Conservation (phyloP, 2,329 filamentous ascomycete genomes). For the Teratosphaeria destructans region DNA sequence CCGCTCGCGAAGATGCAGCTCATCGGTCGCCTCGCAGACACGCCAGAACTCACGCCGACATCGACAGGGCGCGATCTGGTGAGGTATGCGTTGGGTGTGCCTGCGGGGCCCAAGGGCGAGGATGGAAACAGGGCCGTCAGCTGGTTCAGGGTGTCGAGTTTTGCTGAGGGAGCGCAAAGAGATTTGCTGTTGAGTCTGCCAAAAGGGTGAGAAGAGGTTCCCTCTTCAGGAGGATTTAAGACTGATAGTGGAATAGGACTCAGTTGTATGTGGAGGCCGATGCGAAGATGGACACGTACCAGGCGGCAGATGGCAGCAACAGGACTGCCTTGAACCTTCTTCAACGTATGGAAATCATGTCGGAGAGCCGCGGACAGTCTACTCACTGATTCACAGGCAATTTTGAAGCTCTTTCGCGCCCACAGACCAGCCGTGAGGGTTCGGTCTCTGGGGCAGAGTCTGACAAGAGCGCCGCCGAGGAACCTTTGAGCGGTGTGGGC, state of each 20-base stretch:
- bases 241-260: slow-evolving; percentile 43
- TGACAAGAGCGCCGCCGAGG: slow-evolving; percentile 16
- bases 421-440: slow-evolving; percentile 6
- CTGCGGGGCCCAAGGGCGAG: slow-evolving; percentile 56
- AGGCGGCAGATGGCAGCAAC: slow-evolving; percentile 60
- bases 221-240: not conserved
- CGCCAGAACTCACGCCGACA: slow-evolving; percentile 64
- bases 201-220: slow-evolving; percentile 62
- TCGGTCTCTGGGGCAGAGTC: slow-evolving; percentile 9
- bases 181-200: slow-evolving; percentile 63
- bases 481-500: slow-evolving; percentile 21
- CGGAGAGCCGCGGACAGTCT: not conserved
- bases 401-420: slow-evolving; percentile 39
- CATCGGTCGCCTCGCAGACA: slow-evolving; percentile 71
- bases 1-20: slow-evolving; percentile 71
- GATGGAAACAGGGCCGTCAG: slow-evolving; percentile 57
- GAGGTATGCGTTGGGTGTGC: slow-evolving; percentile 66
- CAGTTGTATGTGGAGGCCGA: slow-evolving; percentile 79
- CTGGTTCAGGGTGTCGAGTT: slow-evolving; percentile 76
- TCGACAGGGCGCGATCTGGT: slow-evolving; percentile 63
- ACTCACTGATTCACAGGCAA: slow-evolving; percentile 25
- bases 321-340: slow-evolving; percentile 56
- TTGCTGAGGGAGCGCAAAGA: slow-evolving; percentile 57
- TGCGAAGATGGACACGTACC: slow-evolving; percentile 55
- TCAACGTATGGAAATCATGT: slow-evolving; percentile 57